phyloP scores from a whole-genome alignment of 495 filamentous ascomycete species.

The Aspergillus cristatus region DNA sequence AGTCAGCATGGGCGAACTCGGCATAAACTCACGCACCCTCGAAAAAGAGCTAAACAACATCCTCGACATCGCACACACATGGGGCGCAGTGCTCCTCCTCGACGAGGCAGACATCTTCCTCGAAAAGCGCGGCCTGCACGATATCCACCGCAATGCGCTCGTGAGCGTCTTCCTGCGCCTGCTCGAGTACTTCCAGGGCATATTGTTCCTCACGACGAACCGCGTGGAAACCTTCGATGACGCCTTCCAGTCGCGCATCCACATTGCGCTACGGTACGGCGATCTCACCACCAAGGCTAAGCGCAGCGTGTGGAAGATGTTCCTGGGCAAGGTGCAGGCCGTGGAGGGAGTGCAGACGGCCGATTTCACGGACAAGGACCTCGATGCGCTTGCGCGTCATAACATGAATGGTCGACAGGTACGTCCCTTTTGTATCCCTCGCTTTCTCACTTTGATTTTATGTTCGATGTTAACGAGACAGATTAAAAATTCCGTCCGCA shows the following conservation, averaged over 20 bases:
- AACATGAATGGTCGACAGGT: constrained; percentile 83
- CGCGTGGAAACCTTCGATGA: constrained; percentile 66
- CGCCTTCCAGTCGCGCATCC: constrained; percentile 60
- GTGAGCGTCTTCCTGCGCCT: constrained; percentile 67
- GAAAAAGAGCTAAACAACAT: constrained; percentile 78
- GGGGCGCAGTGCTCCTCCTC: constrained; percentile 72
- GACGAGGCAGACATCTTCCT: constrained; percentile 78
- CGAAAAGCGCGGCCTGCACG: constrained; percentile 59
- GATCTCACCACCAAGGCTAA: constrained; percentile 68
- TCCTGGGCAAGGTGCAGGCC: constrained; percentile 59
- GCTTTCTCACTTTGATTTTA: not conserved
- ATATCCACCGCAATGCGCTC: constrained; percentile 68
- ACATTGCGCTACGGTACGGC: constrained; percentile 70
- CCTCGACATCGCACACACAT: constrained; percentile 76
- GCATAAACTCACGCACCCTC: constrained; percentile 67
- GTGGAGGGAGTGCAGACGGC: constrained; percentile 45
- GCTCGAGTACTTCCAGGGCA: constrained; percentile 71
- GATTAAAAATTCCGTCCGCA: constrained; percentile 90
- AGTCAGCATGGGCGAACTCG: constrained; percentile 74
- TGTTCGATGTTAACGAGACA: constrained; percentile 17
- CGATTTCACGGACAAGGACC: constrained; percentile 61
- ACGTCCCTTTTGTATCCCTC: constrained; percentile 9
- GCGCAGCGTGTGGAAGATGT: constrained; percentile 80
- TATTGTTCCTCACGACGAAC: constrained; percentile 75
- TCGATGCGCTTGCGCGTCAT: constrained; percentile 54